Base-by-base conservation (phyloP, 2,329 filamentous ascomycete species). In the Cladosporium sp. region DNA sequence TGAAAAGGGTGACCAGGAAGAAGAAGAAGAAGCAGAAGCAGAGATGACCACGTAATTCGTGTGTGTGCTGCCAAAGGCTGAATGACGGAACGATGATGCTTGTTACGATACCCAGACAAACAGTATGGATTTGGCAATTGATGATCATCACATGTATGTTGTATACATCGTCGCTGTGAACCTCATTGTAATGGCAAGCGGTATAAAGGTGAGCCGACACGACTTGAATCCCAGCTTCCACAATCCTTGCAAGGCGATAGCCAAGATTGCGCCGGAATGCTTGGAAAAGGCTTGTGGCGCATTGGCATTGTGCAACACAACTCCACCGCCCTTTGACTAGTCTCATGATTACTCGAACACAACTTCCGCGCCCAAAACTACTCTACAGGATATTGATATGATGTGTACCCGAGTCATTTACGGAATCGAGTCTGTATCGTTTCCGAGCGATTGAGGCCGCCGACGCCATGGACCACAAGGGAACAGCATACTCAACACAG, bases 1-100 rank as follows among this genome's bases (percentile, higher is more conserved):
- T 11, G 49, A 26, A 53, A n/a, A 62, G 8, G 26, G 21, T 11
- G 40, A 5, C n/a, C 11, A 46, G 7, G 60, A 62, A 21, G 60
- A 29, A 53, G 60, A 29, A 53, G 60, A 16, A 53, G 40, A 46
- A 60, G 57, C 57, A 16, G 64, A 66, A 60, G 57, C 57, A 21
- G 64, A 66, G 60, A 62, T 62, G 60, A 53, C 46, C 1, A 21
- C 37, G 14, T 59, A 33, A 57, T 46, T 1, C 14, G n/a, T 11
- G n/a, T 46, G 40, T 10, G 7, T n/a, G 40, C n/a, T 10, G 40
- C 10, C n/a, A 7, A 46, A 46, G 52, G 28, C 26, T 21, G 18
- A 33, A n/a, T 11, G n/a, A 57, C 55, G 33, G 21, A 16, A 33
- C 2, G 33, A 57, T 26, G 55, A 57, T 57, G 16, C 55, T 57